Base-by-base conservation (phyloP, 2,329 filamentous ascomycete genomes). In the Albifimbria verrucaria region DNA sequence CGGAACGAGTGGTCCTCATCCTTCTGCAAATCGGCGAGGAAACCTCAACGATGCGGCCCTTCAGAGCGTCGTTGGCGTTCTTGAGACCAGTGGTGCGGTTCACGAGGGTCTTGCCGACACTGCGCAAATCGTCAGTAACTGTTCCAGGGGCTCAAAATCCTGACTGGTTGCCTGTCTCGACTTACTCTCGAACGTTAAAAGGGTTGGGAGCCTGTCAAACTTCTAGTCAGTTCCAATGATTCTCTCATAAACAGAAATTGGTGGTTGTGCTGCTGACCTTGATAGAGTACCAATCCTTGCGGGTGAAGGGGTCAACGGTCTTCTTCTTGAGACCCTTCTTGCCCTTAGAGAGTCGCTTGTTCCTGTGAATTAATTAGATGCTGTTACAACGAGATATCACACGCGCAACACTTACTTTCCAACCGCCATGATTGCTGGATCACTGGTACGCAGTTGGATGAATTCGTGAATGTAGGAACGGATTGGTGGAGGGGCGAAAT, bases 281-380 rank as follows among this genome's bases (percentile, higher is more conserved):
- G 80, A 99, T 87, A 72, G 88, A 90, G 83, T 92, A 99, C 90
- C 95, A 97, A 78, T 97, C 94, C 86, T 99, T 99, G 76, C 93
- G 90, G 72, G 92, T 86, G 85, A 97, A 97, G 72, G 94, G 93
- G 79, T 99, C 94, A 69, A 88, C 82, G 72, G 92, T 93, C 83
- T 93, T 93, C 93, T 99, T 97, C 91, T 97, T 97, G 77, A 97
- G 85, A 79, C 94, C 93, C 88, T 99, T 99, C 91, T 97, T 99
- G 83, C 94, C 94, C 87, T 99, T 99, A 66, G 94, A 97, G 83
- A 99, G 87, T 86, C 94, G 92, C 92, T 99, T 99, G 88, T 99
- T 99, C 90, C 88, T 92, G 68, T 39, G 53, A 47, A 44, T 52
- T 42, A 56, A 67, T 55, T 69, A 63, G 59, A 50, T 21, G 36